These are phyloP conservation scores for Botrytis squamosa DNA, from an alignment of 2,329 filamentous ascomycete species.

Conservation along the genomic window DNA sequence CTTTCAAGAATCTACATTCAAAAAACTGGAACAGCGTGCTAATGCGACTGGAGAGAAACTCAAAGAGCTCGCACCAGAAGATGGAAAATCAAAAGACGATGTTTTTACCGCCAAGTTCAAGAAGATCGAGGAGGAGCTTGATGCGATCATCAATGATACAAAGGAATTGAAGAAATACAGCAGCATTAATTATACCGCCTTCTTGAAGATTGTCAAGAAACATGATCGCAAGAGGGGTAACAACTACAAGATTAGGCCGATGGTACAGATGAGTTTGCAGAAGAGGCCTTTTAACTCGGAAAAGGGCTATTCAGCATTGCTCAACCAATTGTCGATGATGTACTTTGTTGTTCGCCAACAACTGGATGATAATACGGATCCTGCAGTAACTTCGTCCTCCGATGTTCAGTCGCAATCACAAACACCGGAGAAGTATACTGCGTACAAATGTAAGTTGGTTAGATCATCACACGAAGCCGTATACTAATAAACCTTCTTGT, in stretches of 20 bases:
- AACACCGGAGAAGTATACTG: conserved; percentile 73
- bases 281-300: conserved; percentile 93
- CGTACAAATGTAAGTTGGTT: conserved; percentile 73
- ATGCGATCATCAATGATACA: conserved; percentile 84
- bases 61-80: conserved; percentile 71
- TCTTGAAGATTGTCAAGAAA: conserved; percentile 98
- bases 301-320: conserved; percentile 78
- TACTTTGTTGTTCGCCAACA: conserved; percentile 91
- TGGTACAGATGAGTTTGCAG: conserved; percentile 87
- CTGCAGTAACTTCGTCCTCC: conserved; percentile 38
- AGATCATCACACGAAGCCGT: no score
- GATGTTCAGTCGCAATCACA: conserved; percentile 53
- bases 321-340: conserved; percentile 91
- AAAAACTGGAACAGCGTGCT: conserved; percentile 52
- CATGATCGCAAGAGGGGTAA: conserved; percentile 90
- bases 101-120: conserved; percentile 56
- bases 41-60: conserved; percentile 66
- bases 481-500: conserved; percentile 37
- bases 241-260: conserved; percentile 82
- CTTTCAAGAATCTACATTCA: conserved; percentile 81
- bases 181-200: conserved; percentile 94
- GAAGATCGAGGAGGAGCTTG: conserved; percentile 75
- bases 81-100: conserved; percentile 50
- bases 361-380: conserved; percentile 57
- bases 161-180: conserved; percentile 94